These are phyloP conservation scores for Polysphondylium violaceum DNA, from an alignment of 78 protist species.

Conservation along the genomic window DNA sequence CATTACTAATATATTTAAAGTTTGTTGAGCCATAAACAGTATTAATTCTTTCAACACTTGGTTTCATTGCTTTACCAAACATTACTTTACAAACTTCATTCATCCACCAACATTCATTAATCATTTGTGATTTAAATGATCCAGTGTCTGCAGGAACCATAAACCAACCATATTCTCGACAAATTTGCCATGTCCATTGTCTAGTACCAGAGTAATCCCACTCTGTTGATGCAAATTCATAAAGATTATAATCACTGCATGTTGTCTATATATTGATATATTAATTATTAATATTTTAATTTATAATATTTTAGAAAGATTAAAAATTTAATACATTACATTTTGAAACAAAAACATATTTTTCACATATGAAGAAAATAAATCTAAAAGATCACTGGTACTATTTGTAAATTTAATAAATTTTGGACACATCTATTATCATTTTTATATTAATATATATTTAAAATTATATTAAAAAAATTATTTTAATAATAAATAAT, in stretches of 20 bases:
- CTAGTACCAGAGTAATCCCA: slow-evolving; percentile 50
- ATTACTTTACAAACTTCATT: slow-evolving; percentile 53
- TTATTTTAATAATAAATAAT: background rate
- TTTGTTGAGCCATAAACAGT: slow-evolving; percentile 11
- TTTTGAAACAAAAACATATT: slow-evolving; percentile 57
- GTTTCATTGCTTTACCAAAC: slow-evolving; percentile 60
- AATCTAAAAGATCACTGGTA: slow-evolving; percentile 6
- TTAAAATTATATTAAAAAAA: background rate
- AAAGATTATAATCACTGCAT: slow-evolving; percentile 51
- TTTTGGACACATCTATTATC: slow-evolving; percentile 33
- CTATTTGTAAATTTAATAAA: slow-evolving; percentile 10
- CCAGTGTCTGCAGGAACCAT: slow-evolving; percentile 24
- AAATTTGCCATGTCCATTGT: slow-evolving; percentile 67
- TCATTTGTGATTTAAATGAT: slow-evolving; percentile 18
- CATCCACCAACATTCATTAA: slow-evolving; percentile 62
- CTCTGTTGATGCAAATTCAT: slow-evolving; percentile 26
- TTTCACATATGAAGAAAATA: slow-evolving; percentile 25
- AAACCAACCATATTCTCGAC: slow-evolving; percentile 77
- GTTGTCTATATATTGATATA: background rate
- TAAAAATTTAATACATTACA: background rate
- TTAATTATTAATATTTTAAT: background rate
- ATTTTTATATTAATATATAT: background rate
- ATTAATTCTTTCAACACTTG: slow-evolving; percentile 52
- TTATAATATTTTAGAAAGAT: background rate
- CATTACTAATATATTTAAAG: slow-evolving; percentile 23